A percentile compares a stretch with the other conserved stretches of the same genome.
Evolutionary conservation across 2,329 filamentous ascomycete species (phyloP).

Genomic region (Diaporthe batatas): DNA sequence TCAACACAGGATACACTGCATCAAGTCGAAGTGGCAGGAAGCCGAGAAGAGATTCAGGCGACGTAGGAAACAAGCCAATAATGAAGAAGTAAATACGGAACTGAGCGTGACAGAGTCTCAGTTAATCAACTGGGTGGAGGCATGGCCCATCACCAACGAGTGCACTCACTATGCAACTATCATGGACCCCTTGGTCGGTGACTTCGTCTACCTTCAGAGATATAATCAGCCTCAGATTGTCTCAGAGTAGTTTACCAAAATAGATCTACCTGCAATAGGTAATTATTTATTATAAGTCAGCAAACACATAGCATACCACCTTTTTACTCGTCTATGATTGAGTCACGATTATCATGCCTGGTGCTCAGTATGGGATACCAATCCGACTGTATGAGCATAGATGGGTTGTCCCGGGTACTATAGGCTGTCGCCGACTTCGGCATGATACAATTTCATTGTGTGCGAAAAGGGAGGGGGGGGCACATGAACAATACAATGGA

Average conservation of each 20-base stretch:
- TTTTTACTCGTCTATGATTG: no score
- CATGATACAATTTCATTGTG: neutral
- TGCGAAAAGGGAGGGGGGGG: neutral
- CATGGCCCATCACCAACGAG: conserved; percentile 47
- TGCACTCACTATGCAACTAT: conserved; percentile 54
- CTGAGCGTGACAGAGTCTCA: conserved; percentile 43
- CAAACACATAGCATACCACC: no score
- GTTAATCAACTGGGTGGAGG: conserved; percentile 47
- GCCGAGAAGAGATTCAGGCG: neutral
- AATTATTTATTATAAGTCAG: no score
- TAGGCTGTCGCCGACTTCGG: neutral
- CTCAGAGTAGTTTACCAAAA: neutral
- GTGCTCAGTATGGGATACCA: neutral
- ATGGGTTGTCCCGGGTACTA: neutral
- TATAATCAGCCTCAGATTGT: neutral
- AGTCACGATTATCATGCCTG: neutral
- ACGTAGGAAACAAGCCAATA: neutral
- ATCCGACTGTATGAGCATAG: no score
- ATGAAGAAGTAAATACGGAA: neutral
- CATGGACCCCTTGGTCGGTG: conserved; percentile 55
- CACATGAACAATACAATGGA: neutral
- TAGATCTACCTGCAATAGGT: no score
- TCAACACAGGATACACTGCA: neutral
- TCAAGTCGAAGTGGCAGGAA: conserved; percentile 1
- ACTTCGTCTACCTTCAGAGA: conserved; percentile 5